Base-by-base conservation (phyloP, 331 rosid genomes). In the Pyrus hybrid region DNA sequence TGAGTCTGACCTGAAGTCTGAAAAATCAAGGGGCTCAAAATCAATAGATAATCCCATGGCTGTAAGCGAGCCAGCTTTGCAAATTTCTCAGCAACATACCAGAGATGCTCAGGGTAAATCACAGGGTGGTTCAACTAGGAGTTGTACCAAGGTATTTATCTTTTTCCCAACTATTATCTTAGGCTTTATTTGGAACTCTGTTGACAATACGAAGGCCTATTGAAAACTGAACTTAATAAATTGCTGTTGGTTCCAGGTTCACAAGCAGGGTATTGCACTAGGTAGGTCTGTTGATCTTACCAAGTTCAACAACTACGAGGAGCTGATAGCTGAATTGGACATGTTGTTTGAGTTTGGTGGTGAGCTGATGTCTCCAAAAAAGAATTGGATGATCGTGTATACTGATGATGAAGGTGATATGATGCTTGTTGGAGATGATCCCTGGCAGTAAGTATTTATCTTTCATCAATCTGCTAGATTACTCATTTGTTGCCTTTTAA, bases 351-450 rank as follows among this genome's bases (percentile, higher is more conserved):
- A 89, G 64, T 92, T 95, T 77, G 91, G 84, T 20, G 99, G 99
- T 37, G 98, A 88, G 75, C 79, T 95, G 56, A 75, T 73, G 70
- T 87, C 88, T 66, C 87, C 93, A 0, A 82, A 66, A 69, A 95
- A 88, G 86, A 91, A 88, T 58, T 95, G 98, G 99, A 82, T 92
- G 74, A 81, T 93, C 71, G 97, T 95, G 28, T 95, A 88, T 75
- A 95, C 98, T 1, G 99, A 95, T 26, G 87, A 90, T 64, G 99
- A 95, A 85, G 97, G 88, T 14, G 99, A 95, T 82, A 95, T 91
- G 96, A 95, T 95, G 99, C 99, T 95, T 71, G 99, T 92, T 75
- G 99, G 99, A 32, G 99, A 95, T 72, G 99, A 95, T 88, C 99
- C 99, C 1, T 95, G 98, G 99, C 97, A 82, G 99, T 95, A 89